Evolutionary conservation across 1,284 basidiomycete species (phyloP), one percentile per base, ranked within the genome.

Genomic region (Meripilus lineatus): DNA sequence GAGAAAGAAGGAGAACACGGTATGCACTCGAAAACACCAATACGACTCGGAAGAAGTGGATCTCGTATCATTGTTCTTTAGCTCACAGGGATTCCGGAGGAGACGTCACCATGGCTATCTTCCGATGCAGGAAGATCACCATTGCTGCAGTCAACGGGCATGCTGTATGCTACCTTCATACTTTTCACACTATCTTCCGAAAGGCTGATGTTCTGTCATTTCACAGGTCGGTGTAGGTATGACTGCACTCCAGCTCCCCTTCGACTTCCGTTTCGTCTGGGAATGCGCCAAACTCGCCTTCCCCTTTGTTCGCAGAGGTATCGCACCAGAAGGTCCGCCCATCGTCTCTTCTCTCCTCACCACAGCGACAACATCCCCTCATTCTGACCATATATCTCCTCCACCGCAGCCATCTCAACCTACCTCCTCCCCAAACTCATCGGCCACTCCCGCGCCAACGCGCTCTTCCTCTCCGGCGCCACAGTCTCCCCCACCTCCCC

Each of bases 91-190:
- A 80, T 48, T 49, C 55, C 4, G 77, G 77, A 20, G 77, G 77
- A 2, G 51, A 62, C 21, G 62, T 74, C 5, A 58, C 74, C 5
- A 52, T 79, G 39, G 66, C 68, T 8, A 70, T 79, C 40, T 69
- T 72, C 44, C 67, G 67, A 1, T 79, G 75, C 57, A 69, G 75
- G 40, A 80, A 80, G 53, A 66, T 80, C 24, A 79, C 77, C 7
- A 74, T 79, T 33, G 67, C 66, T 33, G 75, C 76, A 3, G 72
- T 79, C 20, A 78, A 80, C 49, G 76, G 77, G 0, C 74, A 77
- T 56, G 75, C 75, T n/a, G 76, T 75, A 54, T 24, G 71, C 58
- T 14, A 18, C 18, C 10, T 38, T 37, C 24, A 18, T 20, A 26
- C 38, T 18, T 5, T 24, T 11, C 24, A 14, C 32, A 28, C 6